Evolutionary conservation across 345 rosid genomes (phyloP), one percentile per base, ranked within the genome.

Genomic region (Anastatica hierochuntica): DNA sequence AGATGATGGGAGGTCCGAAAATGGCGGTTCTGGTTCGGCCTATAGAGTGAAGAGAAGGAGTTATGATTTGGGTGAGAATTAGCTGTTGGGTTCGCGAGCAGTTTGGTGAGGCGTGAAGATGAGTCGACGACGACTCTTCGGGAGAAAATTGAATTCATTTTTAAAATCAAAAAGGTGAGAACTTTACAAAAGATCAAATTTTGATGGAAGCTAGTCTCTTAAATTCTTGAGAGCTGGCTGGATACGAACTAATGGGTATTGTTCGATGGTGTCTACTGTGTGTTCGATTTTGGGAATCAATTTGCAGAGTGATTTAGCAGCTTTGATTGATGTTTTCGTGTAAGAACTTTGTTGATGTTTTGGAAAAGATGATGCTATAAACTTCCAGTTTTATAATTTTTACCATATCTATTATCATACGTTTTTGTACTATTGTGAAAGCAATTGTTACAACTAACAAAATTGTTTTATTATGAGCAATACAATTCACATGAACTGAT

Each of bases 141-240:
- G 12, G 52, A 19, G 49, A 77, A 27, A 21, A 77, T 55, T 38
- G 81, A 52, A 24, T 77, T 79, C 89, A 74, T 72, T 62, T 14
- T 9, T 1, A 19, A 33, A 42, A 16, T 1, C 8, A 5, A 15
- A 53, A 54, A 54, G 55, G 26, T 1, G 48, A 53, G 47, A 62
- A 17, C 60, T 53, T 53, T 35, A 8, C 31, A 4, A 38, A 48
- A 18, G 1, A 49, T 40, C 24, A 14, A 41, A 20, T 15, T 60
- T 60, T 49, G n/a, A n/a, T n/a, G n/a, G n/a, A n/a, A n/a, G n/a
- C n/a, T n/a, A n/a, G n/a, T n/a, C n/a, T n/a, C n/a, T n/a, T n/a
- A n/a, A n/a, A n/a, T n/a, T n/a, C n/a, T n/a, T n/a, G n/a, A n/a
- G n/a, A n/a, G n/a, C n/a, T n/a, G n/a, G n/a, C n/a, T n/a, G n/a